phyloP scores from a whole-genome alignment of 2,329 filamentous ascomycete genomes.

The Botryosphaeria agaves region DNA sequence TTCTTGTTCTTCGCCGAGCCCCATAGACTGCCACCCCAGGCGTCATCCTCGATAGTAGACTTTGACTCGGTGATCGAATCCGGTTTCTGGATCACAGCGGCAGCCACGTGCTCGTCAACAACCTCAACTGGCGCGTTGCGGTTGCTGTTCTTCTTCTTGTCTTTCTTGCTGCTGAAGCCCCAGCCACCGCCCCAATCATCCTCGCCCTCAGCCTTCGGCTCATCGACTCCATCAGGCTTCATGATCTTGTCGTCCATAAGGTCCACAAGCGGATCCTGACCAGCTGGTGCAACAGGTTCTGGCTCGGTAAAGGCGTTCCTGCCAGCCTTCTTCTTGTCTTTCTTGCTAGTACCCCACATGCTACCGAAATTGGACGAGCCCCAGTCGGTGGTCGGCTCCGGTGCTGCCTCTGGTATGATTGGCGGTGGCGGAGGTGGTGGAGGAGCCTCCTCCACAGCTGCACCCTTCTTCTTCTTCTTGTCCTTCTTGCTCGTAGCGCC shows the following conservation, averaged over 20 bases:
- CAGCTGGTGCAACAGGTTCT: constrained; percentile 6
- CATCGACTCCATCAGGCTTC: constrained; percentile 30
- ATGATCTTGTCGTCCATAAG: constrained; percentile 13
- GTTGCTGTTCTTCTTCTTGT: constrained; percentile 25
- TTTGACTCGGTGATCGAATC: constrained; percentile 18
- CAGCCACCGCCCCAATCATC: constrained; percentile 41
- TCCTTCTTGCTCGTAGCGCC: constrained; percentile 10
- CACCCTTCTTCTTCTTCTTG: constrained; percentile 14
- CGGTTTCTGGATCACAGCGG: constrained; percentile 24
- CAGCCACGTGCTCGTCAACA: constrained; percentile 19
- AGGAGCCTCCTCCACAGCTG: constrained; percentile 7
- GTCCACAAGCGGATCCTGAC: constrained; percentile 9
- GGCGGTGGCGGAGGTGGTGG: constrained; percentile 8
- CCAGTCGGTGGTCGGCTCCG: constrained; percentile 4
- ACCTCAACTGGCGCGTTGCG: constrained; percentile 22
- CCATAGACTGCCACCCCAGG: constrained; percentile 11
- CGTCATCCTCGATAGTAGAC: constrained; percentile 15
- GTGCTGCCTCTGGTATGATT: constrained; percentile 7
- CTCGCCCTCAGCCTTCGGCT: constrained; percentile 28
- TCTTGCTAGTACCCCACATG: constrained; percentile 9
- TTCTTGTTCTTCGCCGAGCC: constrained; percentile 34
- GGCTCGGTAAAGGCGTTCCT: constrained; percentile 3
- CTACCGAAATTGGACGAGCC: too few relatives aligned
- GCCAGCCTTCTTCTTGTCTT: constrained; percentile 7
- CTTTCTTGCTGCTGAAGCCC: constrained; percentile 37